These are phyloP conservation scores for Cucurbita moschata DNA, from an alignment of 306 rosid genomes.

Conservation along the genomic window DNA sequence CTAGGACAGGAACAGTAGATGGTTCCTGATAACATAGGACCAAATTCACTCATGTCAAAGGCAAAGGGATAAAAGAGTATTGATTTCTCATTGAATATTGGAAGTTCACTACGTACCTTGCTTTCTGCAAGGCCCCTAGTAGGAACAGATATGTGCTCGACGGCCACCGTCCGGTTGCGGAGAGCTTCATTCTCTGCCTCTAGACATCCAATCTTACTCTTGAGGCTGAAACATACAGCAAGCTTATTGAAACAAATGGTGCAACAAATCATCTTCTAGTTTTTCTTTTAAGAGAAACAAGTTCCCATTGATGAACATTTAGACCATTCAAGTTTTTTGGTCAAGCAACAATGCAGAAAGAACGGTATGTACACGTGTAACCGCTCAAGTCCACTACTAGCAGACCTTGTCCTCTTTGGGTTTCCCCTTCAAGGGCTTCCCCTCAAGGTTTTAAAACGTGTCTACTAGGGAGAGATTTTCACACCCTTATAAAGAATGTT, in stretches of 20 bases:
- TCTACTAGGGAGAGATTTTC: no score
- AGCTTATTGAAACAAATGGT: background rate
- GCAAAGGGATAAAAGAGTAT: background rate
- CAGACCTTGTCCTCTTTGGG: no score
- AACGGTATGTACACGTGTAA: background rate
- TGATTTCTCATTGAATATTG: background rate
- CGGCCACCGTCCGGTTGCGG: conserved; percentile 26
- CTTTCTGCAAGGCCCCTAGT: conserved; percentile 15
- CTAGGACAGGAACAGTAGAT: conserved; percentile 27
- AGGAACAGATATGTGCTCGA: conserved; percentile 25
- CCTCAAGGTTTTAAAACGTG: no score
- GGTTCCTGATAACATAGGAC: conserved; percentile 34
- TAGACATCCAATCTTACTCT: conserved; percentile 39
- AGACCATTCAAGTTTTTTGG: background rate
- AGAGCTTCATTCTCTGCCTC: conserved; percentile 60
- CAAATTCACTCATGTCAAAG: conserved; percentile 5
- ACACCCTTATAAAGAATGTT: no score
- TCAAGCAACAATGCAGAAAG: background rate
- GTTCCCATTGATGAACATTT: background rate
- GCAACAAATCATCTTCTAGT: background rate
- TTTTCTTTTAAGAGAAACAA: background rate
- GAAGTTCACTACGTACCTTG: conserved; percentile 25
- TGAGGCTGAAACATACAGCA: conserved; percentile 34
- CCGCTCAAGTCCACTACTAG: no score
- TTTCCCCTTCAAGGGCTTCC: no score